A percentile compares a stretch with the other conserved stretches of the same genome.
Evolutionary conservation across 441 rosid genomes (phyloP).

Genomic region (Mallotus repandus): DNA sequence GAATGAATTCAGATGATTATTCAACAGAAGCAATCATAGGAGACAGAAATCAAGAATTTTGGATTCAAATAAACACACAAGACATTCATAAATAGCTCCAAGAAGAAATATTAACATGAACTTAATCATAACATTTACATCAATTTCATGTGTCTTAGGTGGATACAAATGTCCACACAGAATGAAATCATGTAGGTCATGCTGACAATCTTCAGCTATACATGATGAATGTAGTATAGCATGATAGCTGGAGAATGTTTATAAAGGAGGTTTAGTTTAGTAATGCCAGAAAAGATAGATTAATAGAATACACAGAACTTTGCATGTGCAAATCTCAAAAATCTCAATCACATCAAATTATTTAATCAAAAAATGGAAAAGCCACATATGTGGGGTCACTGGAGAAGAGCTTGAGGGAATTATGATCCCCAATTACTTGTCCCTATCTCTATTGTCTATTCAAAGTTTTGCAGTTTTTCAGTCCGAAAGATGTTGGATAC

Average conservation of each 20-base stretch:
- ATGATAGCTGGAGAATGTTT: background rate
- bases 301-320: background rate
- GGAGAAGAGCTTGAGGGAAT: background rate
- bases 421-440: background rate
- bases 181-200: background rate
- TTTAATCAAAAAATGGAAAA: background rate
- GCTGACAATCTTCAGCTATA: background rate
- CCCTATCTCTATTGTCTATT: background rate
- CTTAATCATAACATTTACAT: background rate
- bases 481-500: background rate
- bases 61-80: background rate
- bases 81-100: background rate
- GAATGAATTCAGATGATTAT: background rate
- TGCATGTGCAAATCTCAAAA: background rate
- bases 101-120: background rate
- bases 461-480: background rate
- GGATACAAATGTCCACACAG: background rate
- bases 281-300: background rate
- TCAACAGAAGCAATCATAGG: background rate
- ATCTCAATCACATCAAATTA: background rate
- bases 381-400: background rate
- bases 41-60: background rate
- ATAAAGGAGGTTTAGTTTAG: background rate
- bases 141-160: background rate
- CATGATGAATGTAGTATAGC: background rate